phyloP scores from a whole-genome alignment of 2,329 filamentous ascomycete genomes.

The Dactylellina sp. region DNA sequence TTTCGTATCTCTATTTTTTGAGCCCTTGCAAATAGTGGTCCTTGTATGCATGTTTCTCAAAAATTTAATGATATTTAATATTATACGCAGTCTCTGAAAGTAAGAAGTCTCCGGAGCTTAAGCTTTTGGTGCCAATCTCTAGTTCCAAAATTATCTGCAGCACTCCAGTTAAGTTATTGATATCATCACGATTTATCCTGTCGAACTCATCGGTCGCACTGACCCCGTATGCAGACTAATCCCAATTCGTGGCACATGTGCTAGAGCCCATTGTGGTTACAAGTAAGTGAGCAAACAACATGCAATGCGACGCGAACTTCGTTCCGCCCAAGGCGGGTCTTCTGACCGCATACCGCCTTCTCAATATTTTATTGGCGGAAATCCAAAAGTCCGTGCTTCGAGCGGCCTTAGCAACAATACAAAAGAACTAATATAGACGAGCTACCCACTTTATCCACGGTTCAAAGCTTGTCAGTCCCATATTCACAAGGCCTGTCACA shows the following conservation, averaged over 20 bases:
- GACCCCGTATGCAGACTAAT: slow-evolving; percentile 30
- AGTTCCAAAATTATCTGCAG: too few relatives aligned
- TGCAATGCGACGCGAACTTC: too few relatives aligned
- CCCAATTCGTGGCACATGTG: slow-evolving; percentile 8
- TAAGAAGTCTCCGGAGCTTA: too few relatives aligned
- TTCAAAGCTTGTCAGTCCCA: slow-evolving; percentile 28
- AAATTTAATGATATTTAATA: slow-evolving; percentile 30
- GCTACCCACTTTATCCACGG: slow-evolving; percentile 51
- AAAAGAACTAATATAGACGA: slow-evolving; percentile 42
- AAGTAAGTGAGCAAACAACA: too few relatives aligned
- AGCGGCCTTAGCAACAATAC: slow-evolving; percentile 1
- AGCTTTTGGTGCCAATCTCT: too few relatives aligned
- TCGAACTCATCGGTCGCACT: slow-evolving; percentile 19
- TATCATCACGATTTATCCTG: slow-evolving; percentile 1
- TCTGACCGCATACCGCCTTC: slow-evolving; percentile 42
- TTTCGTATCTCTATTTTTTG: slow-evolving; percentile 9
- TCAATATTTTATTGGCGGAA: slow-evolving; percentile 44
- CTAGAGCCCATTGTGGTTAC: not conserved
- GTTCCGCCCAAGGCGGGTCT: slow-evolving; percentile 33
- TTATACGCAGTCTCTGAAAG: not conserved
- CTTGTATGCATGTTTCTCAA: slow-evolving; percentile 14
- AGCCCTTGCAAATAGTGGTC: slow-evolving; percentile 12
- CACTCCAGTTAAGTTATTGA: too few relatives aligned
- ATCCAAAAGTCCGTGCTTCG: slow-evolving; percentile 23
- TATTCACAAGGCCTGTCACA: not conserved